Conservation (phyloP, 371 early-diverging fungal genomes). For the Quaeritorhiza haematococci region DNA sequence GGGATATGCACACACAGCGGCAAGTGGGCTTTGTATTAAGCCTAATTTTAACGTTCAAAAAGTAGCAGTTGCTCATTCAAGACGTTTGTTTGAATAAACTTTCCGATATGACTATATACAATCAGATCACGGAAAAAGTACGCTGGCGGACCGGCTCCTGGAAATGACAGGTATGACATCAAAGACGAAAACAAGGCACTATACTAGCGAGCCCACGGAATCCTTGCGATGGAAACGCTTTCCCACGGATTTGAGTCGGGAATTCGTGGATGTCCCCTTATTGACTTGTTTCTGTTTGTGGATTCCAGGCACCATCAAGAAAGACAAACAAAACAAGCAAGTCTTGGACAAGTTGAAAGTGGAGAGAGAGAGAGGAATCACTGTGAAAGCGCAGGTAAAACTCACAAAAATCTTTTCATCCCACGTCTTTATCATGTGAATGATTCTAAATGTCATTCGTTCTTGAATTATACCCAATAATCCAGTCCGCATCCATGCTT, state of each 20-base stretch:
- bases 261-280: neutral
- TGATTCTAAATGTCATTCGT: neutral
- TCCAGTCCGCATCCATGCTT: constrained; percentile 82
- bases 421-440: neutral
- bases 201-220: neutral
- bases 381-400: constrained; percentile 90
- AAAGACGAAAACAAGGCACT: neutral
- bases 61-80: neutral
- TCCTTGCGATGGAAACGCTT: neutral
- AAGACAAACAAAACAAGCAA: constrained; percentile 71
- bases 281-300: neutral
- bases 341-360: constrained; percentile 93
- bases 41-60: neutral
- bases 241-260: neutral
- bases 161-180: constrained; percentile 64
- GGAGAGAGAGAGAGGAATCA: constrained; percentile 92
- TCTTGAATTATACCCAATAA: neutral
- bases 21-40: neutral
- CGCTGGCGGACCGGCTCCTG: constrained; percentile 83
- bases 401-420: neutral
- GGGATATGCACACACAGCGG: neutral
- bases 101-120: neutral
- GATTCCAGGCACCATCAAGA: constrained; percentile 58
- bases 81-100: neutral
- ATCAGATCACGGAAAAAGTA: constrained; percentile 90